A percentile compares a stretch with the other conserved stretches of the same genome.
These are phyloP conservation scores for Mortierella sp. DNA, from an alignment of 371 early-diverging fungal species.

Conservation along the genomic window DNA sequence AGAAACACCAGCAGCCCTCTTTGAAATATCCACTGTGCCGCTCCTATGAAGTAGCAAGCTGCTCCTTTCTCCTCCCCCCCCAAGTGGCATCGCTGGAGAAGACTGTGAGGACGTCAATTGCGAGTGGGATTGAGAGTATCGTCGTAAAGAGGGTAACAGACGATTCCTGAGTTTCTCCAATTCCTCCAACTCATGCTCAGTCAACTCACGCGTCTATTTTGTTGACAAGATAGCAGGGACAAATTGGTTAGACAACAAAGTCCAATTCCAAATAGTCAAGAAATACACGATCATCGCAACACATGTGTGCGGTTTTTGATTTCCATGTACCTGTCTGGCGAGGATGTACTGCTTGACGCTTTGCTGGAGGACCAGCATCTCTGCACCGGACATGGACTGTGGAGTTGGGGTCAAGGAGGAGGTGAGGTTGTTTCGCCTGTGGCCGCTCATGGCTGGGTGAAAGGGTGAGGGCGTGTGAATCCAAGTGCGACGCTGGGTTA, in stretches of 20 bases:
- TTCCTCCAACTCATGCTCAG: slow-evolving; percentile 32
- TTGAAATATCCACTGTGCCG: neutral
- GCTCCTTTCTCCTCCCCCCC: neutral
- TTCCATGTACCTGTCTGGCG: slow-evolving; percentile 26
- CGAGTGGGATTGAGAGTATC: slow-evolving; percentile 18
- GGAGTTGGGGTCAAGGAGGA: neutral
- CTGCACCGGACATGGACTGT: slow-evolving; percentile 28
- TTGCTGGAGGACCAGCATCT: slow-evolving; percentile 45
- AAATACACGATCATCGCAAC: neutral
- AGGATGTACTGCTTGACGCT: slow-evolving; percentile 39
- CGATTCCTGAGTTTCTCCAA: slow-evolving; percentile 35
- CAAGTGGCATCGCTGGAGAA: neutral
- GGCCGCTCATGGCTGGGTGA: neutral
- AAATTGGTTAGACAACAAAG: neutral
- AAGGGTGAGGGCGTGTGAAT: neutral
- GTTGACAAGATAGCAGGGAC: neutral
- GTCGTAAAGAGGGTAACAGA: slow-evolving; percentile 29
- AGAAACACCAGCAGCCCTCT: neutral
- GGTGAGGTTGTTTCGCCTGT: slow-evolving; percentile 1
- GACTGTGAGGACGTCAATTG: neutral
- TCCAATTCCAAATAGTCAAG: neutral
- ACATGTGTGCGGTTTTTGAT: neutral
- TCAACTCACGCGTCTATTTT: slow-evolving; percentile 29
- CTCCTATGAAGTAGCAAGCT: neutral
- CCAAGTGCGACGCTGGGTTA: neutral